phyloP scores from a whole-genome alignment of 768 basidiomycete species.

The Lentinula guzmanii region DNA sequence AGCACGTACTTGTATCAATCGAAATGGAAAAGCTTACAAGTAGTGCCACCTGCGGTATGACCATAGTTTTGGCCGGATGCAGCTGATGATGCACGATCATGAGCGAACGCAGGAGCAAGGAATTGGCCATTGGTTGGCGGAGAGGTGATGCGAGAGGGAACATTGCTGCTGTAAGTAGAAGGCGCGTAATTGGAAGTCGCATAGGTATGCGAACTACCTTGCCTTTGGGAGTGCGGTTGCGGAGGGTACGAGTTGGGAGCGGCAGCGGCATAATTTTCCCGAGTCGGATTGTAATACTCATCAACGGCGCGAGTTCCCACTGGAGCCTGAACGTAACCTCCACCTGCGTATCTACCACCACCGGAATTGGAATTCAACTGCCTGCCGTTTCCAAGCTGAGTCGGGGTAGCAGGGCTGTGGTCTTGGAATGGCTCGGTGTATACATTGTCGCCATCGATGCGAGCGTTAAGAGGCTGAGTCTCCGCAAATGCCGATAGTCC shows the following conservation, averaged over 20 bases:
- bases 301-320: constrained; percentile 68
- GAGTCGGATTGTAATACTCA: constrained; percentile 55
- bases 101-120: constrained; percentile 12
- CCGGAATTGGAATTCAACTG: constrained; percentile 23
- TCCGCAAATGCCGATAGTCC: constrained; percentile 77
- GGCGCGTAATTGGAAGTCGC: constrained; percentile 35
- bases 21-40: constrained; percentile 36
- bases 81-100: constrained; percentile 11
- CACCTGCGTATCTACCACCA: constrained; percentile 28
- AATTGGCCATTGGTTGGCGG: constrained; percentile 25
- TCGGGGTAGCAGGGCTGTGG: constrained; percentile 14
- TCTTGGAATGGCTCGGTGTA: constrained; percentile 35
- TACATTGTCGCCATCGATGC: constrained; percentile 53
- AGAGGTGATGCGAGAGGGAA: constrained; percentile 10
- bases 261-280: constrained; percentile 17
- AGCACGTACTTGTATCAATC: not conserved
- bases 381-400: constrained; percentile 23
- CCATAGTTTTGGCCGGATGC: constrained; percentile 39
- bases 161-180: constrained; percentile 20
- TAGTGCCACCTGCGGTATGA: constrained; percentile 44
- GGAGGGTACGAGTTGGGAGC: constrained; percentile 28
- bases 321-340: constrained; percentile 62
- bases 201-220: constrained; percentile 31
- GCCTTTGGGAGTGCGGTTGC: constrained; percentile 40
- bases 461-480: constrained; percentile 61